Conservation (phyloP, 208 protist genomes). For the Acanthamoeba royreba region DNA sequence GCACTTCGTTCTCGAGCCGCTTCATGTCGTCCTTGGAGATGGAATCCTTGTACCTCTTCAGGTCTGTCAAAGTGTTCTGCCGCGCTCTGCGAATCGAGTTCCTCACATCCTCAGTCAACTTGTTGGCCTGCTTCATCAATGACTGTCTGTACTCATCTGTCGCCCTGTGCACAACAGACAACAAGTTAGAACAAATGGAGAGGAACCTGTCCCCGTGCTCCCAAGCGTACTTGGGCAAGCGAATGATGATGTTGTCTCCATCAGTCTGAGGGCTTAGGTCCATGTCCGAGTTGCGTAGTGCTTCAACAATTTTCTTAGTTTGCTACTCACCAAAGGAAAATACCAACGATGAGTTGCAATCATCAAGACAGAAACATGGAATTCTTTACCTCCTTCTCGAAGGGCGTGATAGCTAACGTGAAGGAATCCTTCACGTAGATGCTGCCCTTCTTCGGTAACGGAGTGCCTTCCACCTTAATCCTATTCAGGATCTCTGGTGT, state of each 20-base stretch:
- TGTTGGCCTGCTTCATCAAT: conserved; percentile 5
- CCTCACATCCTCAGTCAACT: neutral
- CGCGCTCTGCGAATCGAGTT: neutral
- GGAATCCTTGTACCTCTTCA: conserved; percentile 34
- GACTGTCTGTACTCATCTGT: neutral
- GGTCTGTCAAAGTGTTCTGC: neutral
- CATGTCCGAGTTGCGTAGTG: neutral
- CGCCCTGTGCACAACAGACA: neutral
- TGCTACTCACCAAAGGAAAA: neutral
- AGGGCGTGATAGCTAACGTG: conserved; percentile 1
- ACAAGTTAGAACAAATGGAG: no score
- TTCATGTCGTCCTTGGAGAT: conserved; percentile 42
- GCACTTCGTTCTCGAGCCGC: conserved; percentile 34
- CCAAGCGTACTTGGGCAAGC: neutral
- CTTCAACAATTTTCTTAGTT: neutral
- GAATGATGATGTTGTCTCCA: neutral
- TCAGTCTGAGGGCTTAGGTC: conserved; percentile 20
- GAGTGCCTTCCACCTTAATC: conserved; percentile 1
- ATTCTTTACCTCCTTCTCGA: neutral
- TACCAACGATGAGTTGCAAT: neutral
- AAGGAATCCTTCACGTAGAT: neutral
- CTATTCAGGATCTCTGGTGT: conserved; percentile 27
- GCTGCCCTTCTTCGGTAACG: neutral
- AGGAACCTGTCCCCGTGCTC: neutral
- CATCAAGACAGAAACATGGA: neutral